phyloP scores from a whole-genome alignment of 768 basidiomycete species.

The Cystobasidium tubakii region DNA sequence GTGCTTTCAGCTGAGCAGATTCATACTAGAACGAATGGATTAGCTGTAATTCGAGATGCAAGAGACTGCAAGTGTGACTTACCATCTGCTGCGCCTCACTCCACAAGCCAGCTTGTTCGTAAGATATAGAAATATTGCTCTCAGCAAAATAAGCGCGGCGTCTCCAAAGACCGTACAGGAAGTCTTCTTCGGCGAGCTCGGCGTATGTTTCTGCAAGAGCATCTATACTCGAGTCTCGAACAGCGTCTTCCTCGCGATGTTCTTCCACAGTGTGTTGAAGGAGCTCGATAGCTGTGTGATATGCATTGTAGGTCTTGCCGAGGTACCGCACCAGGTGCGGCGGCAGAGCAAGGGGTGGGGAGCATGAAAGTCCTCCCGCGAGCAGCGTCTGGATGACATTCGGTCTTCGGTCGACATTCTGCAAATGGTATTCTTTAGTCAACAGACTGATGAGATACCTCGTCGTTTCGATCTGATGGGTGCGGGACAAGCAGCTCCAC shows the following conservation, averaged over 20 bases:
- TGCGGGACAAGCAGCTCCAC: conserved; percentile 76
- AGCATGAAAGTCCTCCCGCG: conserved; percentile 73
- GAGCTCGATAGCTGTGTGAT: conserved; percentile 83
- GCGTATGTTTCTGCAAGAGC: conserved; percentile 92
- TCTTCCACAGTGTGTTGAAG: conserved; percentile 72
- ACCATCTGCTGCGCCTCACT: conserved; percentile 69
- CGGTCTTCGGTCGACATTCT: conserved; percentile 78
- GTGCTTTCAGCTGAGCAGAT: conserved; percentile 74
- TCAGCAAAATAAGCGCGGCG: conserved; percentile 80
- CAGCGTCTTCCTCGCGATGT: conserved; percentile 62
- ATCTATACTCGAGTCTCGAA: conserved; percentile 78
- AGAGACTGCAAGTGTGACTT: background rate
- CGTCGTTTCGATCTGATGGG: conserved; percentile 82
- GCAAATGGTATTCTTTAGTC: conserved; percentile 86
- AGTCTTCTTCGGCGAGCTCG: conserved; percentile 89
- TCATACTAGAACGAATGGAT: conserved; percentile 58
- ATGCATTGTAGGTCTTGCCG: conserved; percentile 91
- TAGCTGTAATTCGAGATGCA: background rate
- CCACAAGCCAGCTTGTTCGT: conserved; percentile 97
- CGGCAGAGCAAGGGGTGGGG: conserved; percentile 78
- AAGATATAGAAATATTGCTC: conserved; percentile 78
- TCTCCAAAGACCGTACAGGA: conserved; percentile 94
- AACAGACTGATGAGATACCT: conserved; percentile 82
- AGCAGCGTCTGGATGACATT: conserved; percentile 90
- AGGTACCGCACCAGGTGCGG: conserved; percentile 94